Percentiles rank a stretch among this genome's conserved stretches.
Conservation (phyloP, 495 filamentous ascomycete genomes). For the Amniculicola lignicola region DNA sequence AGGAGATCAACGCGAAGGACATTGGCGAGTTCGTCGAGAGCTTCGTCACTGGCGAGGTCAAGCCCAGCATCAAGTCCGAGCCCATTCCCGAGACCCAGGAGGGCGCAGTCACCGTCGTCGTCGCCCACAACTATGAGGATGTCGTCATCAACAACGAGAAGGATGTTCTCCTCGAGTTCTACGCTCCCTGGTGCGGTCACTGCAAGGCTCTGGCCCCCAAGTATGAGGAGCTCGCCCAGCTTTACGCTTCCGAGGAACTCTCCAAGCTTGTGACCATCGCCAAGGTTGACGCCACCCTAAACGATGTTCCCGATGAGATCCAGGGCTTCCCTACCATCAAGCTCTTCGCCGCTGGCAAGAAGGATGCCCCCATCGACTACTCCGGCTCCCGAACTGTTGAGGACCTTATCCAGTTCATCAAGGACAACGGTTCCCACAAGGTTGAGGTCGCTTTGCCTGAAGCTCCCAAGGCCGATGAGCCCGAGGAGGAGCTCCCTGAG, state of each 20-base stretch:
- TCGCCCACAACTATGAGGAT: conserved; percentile 91
- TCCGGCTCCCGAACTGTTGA: conserved; percentile 84
- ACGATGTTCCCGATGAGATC: conserved; percentile 96
- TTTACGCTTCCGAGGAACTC: conserved; percentile 71
- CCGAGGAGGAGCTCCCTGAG: conserved; percentile 39
- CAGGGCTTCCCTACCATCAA: conserved; percentile 99
- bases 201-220: conserved; percentile 86
- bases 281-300: conserved; percentile 96
- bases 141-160: conserved; percentile 90
- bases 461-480: conserved; percentile 46
- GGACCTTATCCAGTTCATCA: conserved; percentile 89
- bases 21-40: conserved; percentile 83
- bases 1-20: conserved; percentile 70
- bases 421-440: conserved; percentile 90
- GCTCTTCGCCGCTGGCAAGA: conserved; percentile 87
- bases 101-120: conserved; percentile 80
- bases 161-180: conserved; percentile 98
- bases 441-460: conserved; percentile 58
- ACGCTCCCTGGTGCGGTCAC: conserved; percentile 98
- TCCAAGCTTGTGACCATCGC: conserved; percentile 80
- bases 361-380: conserved; percentile 82
- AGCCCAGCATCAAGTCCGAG: conserved; percentile 97
- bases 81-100: conserved; percentile 94
- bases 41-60: conserved; percentile 82
- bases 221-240: conserved; percentile 75